Conservation (phyloP, 139 green algal species). For the Chlorella sp. region DNA sequence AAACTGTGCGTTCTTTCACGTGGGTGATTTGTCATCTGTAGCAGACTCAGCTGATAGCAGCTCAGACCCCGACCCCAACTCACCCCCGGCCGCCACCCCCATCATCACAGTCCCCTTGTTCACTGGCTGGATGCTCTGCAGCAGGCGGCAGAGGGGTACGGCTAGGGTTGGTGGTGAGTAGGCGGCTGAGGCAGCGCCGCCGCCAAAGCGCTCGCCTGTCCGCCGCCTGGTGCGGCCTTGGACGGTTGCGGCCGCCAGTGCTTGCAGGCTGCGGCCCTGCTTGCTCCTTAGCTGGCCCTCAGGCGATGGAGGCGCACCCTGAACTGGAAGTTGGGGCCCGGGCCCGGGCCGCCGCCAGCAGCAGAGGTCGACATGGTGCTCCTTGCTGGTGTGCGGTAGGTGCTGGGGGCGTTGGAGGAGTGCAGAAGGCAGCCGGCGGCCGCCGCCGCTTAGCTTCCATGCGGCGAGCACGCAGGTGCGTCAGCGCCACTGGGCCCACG, state of each 20-base stretch:
- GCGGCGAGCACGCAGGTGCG: too few species aligned
- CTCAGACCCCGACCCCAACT: too few species aligned
- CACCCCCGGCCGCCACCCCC: neutral
- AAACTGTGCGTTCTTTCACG: neutral
- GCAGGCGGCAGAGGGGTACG: neutral
- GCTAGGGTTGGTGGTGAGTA: neutral
- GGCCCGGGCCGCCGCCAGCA: neutral
- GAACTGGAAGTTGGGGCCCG: neutral
- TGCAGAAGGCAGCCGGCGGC: neutral
- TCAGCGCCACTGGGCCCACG: too few species aligned
- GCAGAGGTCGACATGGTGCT: neutral
- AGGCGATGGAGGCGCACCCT: neutral
- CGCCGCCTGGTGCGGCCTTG: neutral
- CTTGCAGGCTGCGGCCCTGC: too few species aligned
- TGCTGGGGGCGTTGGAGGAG: neutral
- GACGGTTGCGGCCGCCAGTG: neutral
- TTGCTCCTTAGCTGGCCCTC: neutral
- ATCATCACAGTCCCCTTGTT: neutral
- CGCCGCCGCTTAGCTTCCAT: neutral
- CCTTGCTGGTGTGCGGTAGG: neutral
- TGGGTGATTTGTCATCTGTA: neutral
- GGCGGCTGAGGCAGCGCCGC: neutral
- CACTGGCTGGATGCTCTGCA: conserved; percentile 3
- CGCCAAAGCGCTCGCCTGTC: neutral
- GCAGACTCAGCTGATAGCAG: neutral